Evolutionary conservation across 768 basidiomycete species (phyloP), one percentile per base, ranked within the genome.

Genomic region (Suillus bovinus): DNA sequence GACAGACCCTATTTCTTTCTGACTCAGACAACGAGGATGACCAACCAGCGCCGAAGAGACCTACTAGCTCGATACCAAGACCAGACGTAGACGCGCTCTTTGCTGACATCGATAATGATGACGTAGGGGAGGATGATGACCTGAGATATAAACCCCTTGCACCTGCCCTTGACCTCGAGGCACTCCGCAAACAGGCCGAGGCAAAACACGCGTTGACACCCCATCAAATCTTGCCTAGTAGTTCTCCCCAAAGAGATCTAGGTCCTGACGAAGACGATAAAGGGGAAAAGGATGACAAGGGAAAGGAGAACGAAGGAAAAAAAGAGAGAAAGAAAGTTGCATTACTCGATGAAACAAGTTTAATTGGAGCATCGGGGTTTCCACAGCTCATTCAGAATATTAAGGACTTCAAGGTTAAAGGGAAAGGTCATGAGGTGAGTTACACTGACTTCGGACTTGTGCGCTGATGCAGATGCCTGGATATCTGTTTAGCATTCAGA

Each of bases 341-440:
- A 27, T 86, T 84, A 71, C 74, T 97, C 63, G 91, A 96, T 72
- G 92, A 93, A 71, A 84, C 79, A 46, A 81, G 90, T 61, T 72
- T 99, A 62, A 76, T 95, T 16, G 86, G 88, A 6, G 76, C 84
- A 4, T 79, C 82, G 34, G 96, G 97, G 1, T 90, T 99, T 68
- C 93, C 92, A 2, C 81, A 84, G 54, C 81, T 99, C 49, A 83
- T 94, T 57, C 82, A 88, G 61, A 84, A 88, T 58, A 82, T 89
- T 31, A 93, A 93, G 76, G 78, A 84, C 61, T 92, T 96, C 76
- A 89, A 84, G 66, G 81, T 87, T n/a, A 90, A 86, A 67, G 96
- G 95, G 8, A 98, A 97, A 72, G 96, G 96, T 0, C 86, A 93
- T 68, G 97, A 99, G 83, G 96, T 94, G 74, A 42, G 57, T 27